phyloP scores from a whole-genome alignment of 2,329 filamentous ascomycete genomes.

The Trichophyton schoenleinii region DNA sequence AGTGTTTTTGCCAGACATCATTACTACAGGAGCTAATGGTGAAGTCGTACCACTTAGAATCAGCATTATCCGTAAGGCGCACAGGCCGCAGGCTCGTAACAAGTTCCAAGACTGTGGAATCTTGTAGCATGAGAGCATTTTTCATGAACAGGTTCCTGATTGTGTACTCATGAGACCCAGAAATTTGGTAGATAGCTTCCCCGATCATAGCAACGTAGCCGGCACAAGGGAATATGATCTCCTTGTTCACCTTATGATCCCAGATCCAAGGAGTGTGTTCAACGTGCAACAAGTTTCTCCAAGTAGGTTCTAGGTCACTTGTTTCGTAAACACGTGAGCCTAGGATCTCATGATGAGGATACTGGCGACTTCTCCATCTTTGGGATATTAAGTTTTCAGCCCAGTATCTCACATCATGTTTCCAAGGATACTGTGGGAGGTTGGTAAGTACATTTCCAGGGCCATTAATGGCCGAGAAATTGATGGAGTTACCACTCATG shows the following conservation, averaged over 20 bases:
- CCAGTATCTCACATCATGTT: not conserved
- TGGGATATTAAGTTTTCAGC: not conserved
- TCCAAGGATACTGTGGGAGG: not conserved
- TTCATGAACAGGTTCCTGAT: not conserved
- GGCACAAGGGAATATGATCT: conserved; percentile 33
- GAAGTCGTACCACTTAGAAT: conserved; percentile 4
- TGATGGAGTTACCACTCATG: not conserved
- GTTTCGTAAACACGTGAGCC: conserved; percentile 19
- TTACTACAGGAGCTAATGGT: not conserved
- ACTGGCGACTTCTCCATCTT: not conserved
- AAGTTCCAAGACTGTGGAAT: not conserved
- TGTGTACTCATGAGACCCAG: not conserved
- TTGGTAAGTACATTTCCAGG: not conserved
- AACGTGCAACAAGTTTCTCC: conserved; percentile 30
- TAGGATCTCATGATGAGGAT: conserved; percentile 15
- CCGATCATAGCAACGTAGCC: conserved; percentile 33
- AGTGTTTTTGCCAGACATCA: not conserved
- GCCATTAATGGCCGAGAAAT: not conserved
- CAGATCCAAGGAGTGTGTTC: conserved; percentile 28
- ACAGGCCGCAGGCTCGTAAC: not conserved
- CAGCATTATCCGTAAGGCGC: not conserved
- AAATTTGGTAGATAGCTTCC: conserved; percentile 23
- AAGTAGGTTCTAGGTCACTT: conserved; percentile 22
- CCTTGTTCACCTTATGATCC: conserved; percentile 30
- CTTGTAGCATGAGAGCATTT: not conserved